These are phyloP conservation scores for Capronia americana DNA, from an alignment of 2,329 filamentous ascomycete species.

Conservation along the genomic window DNA sequence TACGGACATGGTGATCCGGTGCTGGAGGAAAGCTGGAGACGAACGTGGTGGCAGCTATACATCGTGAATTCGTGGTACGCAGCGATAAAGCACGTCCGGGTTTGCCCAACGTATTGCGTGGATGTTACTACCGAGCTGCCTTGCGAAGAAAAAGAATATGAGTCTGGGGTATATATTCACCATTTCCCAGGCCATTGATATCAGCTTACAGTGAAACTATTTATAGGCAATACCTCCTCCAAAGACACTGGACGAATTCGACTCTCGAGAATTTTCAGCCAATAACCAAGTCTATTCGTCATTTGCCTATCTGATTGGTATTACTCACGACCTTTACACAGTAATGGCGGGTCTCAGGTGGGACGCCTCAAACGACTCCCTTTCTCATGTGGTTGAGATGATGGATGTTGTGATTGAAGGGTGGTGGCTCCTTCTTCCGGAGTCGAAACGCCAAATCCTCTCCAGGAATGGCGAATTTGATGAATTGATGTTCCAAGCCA, in stretches of 20 bases:
- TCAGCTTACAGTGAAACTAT: constrained; percentile 8
- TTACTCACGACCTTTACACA: constrained; percentile 40
- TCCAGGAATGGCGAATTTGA: constrained; percentile 39
- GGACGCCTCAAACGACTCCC: constrained; percentile 37
- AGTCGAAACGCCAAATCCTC: constrained; percentile 45
- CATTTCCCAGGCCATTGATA: neutral
- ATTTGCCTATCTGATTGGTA: constrained; percentile 45
- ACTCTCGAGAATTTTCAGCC: constrained; percentile 44
- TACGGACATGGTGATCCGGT: constrained; percentile 62
- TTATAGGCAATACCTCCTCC: constrained; percentile 41
- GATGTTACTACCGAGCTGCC: constrained; percentile 42
- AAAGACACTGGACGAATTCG: constrained; percentile 44
- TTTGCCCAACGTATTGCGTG: constrained; percentile 21
- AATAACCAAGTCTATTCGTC: constrained; percentile 43
- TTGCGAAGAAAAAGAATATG: constrained; percentile 44
- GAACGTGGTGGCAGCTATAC: constrained; percentile 47
- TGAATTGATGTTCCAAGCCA: constrained; percentile 83
- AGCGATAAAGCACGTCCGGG: constrained; percentile 14
- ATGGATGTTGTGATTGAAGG: constrained; percentile 49
- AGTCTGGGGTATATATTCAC: constrained; percentile 19
- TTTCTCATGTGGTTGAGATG: constrained; percentile 43
- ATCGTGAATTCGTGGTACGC: constrained; percentile 29
- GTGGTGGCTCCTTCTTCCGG: constrained; percentile 50
- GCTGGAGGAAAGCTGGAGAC: constrained; percentile 43
- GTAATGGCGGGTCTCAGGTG: constrained; percentile 41